phyloP scores from a whole-genome alignment of 495 filamentous ascomycete genomes.

The Aspergillus coremiiformis region DNA sequence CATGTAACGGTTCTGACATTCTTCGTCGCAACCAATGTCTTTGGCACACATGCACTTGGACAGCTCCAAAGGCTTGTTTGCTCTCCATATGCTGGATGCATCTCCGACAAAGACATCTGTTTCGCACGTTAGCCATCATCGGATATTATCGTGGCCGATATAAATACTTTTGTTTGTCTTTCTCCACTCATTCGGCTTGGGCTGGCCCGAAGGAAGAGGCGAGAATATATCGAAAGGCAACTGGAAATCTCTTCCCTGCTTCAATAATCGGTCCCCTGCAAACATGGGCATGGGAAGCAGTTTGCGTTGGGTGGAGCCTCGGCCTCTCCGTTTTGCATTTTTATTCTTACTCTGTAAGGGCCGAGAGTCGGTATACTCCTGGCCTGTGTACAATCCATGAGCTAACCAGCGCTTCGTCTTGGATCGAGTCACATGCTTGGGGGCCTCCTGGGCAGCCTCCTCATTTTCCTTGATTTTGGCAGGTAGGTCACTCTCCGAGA shows the following conservation, averaged over 20 bases:
- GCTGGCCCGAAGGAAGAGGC: conserved; percentile 74
- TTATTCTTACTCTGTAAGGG: conserved; percentile 57
- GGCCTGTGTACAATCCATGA: conserved; percentile 85
- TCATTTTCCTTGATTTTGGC: conserved; percentile 36
- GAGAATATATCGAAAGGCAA: conserved; percentile 85
- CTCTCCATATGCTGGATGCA: conserved; percentile 77
- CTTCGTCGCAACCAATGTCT: conserved; percentile 75
- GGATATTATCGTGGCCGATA: neutral
- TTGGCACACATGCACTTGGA: conserved; percentile 74
- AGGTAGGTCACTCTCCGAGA: conserved; percentile 41
- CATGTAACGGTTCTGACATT: conserved; percentile 92
- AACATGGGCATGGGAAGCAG: conserved; percentile 64
- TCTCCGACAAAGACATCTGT: conserved; percentile 89
- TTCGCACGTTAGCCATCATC: conserved; percentile 13
- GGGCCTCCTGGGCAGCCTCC: conserved; percentile 28
- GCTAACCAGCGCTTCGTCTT: conserved; percentile 63
- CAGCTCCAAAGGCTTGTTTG: conserved; percentile 61
- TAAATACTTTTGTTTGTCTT: conserved; percentile 81
- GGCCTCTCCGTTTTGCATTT: conserved; percentile 39
- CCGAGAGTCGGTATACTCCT: conserved; percentile 59
- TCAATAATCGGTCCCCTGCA: conserved; percentile 51
- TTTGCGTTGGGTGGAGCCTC: conserved; percentile 32
- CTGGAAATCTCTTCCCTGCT: conserved; percentile 68
- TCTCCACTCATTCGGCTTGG: conserved; percentile 84
- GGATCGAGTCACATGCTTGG: conserved; percentile 33